Conservation (phyloP, 176 grass and related monocot species). For the Oryza brachyantha region DNA sequence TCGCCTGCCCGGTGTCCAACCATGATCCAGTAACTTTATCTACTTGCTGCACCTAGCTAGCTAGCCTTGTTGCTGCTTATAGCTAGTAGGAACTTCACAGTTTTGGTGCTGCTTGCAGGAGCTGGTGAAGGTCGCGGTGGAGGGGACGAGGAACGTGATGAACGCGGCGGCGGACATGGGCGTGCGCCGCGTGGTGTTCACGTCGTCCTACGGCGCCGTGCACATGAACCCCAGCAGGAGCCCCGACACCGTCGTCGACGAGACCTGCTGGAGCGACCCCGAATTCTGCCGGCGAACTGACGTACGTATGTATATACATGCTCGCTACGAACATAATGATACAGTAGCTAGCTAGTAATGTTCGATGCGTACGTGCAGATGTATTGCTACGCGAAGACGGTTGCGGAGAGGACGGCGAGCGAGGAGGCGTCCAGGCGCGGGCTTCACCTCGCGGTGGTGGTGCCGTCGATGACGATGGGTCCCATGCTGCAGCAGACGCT, state of each 20-base stretch:
- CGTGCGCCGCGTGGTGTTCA: constrained; percentile 34
- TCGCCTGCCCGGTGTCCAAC: too few species aligned
- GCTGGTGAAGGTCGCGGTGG: constrained; percentile 37
- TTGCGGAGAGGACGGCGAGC: constrained; percentile 37
- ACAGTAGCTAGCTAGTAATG: too few species aligned
- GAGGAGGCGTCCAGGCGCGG: constrained; percentile 32
- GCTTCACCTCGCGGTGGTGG: constrained; percentile 39
- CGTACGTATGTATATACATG: not conserved
- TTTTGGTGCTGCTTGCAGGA: too few species aligned
- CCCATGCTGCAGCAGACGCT: constrained; percentile 40
- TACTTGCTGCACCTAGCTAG: too few species aligned
- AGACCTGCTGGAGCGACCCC: constrained; percentile 58
- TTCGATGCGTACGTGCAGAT: too few species aligned
- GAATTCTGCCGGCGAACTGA: constrained; percentile 36
- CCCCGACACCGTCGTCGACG: constrained; percentile 50
- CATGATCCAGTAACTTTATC: too few species aligned
- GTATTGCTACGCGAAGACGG: constrained; percentile 56
- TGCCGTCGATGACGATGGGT: constrained; percentile 27
- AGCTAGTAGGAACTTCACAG: too few species aligned
- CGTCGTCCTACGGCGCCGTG: constrained; percentile 50
- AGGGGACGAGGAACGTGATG: constrained; percentile 44
- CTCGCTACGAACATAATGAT: too few species aligned
- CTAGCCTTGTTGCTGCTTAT: too few species aligned
- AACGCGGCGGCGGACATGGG: constrained; percentile 31
- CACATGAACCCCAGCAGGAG: constrained; percentile 61